A percentile compares a stretch with the other conserved stretches of the same genome.
These are phyloP conservation scores for Penicillium freii DNA, from an alignment of 2,329 filamentous ascomycete species.

Conservation along the genomic window DNA sequence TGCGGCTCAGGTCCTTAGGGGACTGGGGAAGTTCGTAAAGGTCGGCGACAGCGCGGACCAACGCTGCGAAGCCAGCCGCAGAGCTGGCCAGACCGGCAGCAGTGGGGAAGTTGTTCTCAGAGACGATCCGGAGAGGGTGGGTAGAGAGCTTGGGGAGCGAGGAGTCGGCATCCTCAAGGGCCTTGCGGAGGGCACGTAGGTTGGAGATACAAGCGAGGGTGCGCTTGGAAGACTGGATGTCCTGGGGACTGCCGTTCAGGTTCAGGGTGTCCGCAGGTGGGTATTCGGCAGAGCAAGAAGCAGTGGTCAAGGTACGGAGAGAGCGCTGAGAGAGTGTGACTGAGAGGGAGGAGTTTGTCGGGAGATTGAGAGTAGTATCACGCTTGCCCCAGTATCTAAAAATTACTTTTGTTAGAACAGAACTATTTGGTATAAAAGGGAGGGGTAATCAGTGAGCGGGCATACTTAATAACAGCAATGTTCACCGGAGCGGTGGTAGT, in stretches of 20 bases:
- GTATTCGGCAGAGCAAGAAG: constrained; percentile 78
- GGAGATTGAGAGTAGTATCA: constrained; percentile 88
- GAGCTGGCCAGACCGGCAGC: constrained; percentile 76
- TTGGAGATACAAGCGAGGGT: constrained; percentile 94
- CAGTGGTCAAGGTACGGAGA: constrained; percentile 92
- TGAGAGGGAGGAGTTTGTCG: constrained; percentile 95
- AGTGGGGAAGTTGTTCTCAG: constrained; percentile 98
- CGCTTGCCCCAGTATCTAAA: constrained; percentile 92
- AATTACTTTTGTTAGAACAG: constrained; percentile 7
- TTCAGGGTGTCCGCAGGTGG: constrained; percentile 66
- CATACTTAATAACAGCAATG: constrained; percentile 94
- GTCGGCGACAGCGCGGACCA: constrained; percentile 79
- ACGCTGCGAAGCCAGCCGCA: constrained; percentile 65
- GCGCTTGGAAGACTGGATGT: constrained; percentile 75
- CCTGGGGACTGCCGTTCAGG: constrained; percentile 79
- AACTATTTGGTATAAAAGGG: constrained; percentile 9
- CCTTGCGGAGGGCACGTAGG: constrained; percentile 72
- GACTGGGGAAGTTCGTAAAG: constrained; percentile 82
- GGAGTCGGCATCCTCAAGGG: constrained; percentile 69
- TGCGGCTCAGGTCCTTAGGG: constrained; percentile 78
- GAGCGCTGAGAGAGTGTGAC: constrained; percentile 94
- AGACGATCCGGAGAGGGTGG: constrained; percentile 79
- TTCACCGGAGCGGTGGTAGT: constrained; percentile 97
- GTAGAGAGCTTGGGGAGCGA: constrained; percentile 78
- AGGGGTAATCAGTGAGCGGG: constrained; percentile 22